Percentiles rank a stretch among this genome's conserved stretches.
Evolutionary conservation across 441 rosid genomes (phyloP).

Genomic region (Eutrema salsugineum): DNA sequence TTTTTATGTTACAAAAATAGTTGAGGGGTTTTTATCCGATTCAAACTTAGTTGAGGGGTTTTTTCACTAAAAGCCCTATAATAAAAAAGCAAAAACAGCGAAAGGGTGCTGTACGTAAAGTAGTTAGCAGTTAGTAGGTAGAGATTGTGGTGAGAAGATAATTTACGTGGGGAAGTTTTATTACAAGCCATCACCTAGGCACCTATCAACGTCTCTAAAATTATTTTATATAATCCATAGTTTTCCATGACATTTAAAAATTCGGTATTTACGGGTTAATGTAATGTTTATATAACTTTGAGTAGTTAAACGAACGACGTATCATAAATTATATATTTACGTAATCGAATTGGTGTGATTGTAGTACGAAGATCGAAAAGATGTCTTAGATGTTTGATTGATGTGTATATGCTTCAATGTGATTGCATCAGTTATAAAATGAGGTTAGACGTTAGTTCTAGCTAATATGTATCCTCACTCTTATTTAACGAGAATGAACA

Average conservation of each 20-base stretch:
- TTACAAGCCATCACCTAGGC: constrained; percentile 23
- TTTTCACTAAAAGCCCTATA: no score
- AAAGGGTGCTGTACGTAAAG: constrained; percentile 24
- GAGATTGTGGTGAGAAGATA: constrained; percentile 27
- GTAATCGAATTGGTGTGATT: not conserved
- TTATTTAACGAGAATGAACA: not conserved
- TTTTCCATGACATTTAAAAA: not conserved
- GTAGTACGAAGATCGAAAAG: not conserved
- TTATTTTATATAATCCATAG: not conserved
- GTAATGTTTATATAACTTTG: not conserved
- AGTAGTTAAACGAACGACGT: not conserved
- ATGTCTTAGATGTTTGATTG: not conserved
- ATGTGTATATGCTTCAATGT: not conserved
- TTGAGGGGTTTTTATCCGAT: no score
- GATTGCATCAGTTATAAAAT: constrained; percentile 2
- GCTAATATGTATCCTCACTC: not conserved
- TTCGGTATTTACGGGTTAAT: not conserved
- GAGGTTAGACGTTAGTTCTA: not conserved
- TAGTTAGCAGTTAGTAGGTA: constrained; percentile 33
- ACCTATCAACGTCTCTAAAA: constrained; percentile 18
- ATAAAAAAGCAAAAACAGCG: constrained; percentile 9
- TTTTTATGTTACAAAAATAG: no score
- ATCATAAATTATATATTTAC: not conserved
- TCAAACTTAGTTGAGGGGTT: no score
- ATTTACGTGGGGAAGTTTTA: constrained; percentile 29